phyloP scores from a whole-genome alignment of 2,329 filamentous ascomycete species.

The Pestalotiopsis sp. region DNA sequence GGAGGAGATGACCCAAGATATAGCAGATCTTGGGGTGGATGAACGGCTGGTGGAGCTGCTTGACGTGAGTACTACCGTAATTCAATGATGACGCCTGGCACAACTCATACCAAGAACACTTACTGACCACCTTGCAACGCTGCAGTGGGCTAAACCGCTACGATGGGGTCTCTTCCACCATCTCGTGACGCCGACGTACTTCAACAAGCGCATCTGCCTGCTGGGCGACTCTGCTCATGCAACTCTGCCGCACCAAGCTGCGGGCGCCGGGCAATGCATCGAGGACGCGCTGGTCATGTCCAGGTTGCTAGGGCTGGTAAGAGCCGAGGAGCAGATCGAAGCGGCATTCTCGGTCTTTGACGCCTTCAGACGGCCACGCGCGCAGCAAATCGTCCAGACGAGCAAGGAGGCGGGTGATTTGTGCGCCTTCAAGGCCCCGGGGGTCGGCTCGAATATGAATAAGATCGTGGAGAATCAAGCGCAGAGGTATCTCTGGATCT shows the following conservation, averaged over 20 bases:
- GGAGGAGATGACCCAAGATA: slow-evolving; percentile 23
- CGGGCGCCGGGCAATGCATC: slow-evolving; percentile 25
- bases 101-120: neutral
- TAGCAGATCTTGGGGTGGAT: slow-evolving; percentile 20
- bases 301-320: slow-evolving; percentile 21
- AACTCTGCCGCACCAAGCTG: slow-evolving; percentile 23
- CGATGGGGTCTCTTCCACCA: slow-evolving; percentile 26
- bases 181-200: slow-evolving; percentile 23
- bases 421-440: slow-evolving; percentile 24
- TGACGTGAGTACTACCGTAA: slow-evolving; percentile 13
- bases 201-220: slow-evolving; percentile 21
- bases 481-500: slow-evolving; percentile 30
- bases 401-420: slow-evolving; percentile 29
- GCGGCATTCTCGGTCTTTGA: slow-evolving; percentile 27
- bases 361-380: slow-evolving; percentile 28
- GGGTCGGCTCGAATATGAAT: slow-evolving; percentile 25
- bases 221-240: slow-evolving; percentile 27
- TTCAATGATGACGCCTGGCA: neutral
- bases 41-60: slow-evolving; percentile 20
- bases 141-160: slow-evolving; percentile 20
- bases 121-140: neutral
- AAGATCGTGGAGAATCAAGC: slow-evolving; percentile 29
- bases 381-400: slow-evolving; percentile 28
- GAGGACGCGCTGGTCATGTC: slow-evolving; percentile 25
- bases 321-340: slow-evolving; percentile 17